Evolutionary conservation across 768 basidiomycete genomes (phyloP).

Genomic region (Gymnopilus dilepis): DNA sequence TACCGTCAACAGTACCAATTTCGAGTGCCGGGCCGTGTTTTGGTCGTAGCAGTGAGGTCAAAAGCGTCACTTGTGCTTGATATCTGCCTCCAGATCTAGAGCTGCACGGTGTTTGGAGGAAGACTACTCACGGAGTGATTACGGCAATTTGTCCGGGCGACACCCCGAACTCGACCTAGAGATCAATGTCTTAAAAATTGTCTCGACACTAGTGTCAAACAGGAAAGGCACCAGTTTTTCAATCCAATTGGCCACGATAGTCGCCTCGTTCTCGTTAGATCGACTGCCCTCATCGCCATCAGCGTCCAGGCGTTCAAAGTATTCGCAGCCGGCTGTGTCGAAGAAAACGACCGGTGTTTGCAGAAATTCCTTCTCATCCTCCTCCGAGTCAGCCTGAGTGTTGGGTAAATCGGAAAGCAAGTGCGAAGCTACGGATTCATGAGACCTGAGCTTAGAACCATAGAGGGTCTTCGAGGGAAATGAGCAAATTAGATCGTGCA

Average conservation of each 20-base stretch:
- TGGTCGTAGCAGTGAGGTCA: constrained; percentile 78
- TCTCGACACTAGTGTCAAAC: not conserved
- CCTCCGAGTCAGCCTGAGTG: constrained; percentile 55
- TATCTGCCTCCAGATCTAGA: constrained; percentile 55
- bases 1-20: constrained; percentile 94
- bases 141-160: constrained; percentile 79
- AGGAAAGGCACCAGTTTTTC: constrained; percentile 63
- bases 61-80: constrained; percentile 90
- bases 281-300: constrained; percentile 89
- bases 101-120: not conserved
- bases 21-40: constrained; percentile 74
- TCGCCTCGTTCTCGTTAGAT: constrained; percentile 94
- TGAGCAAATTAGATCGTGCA: constrained; percentile 84
- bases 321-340: constrained; percentile 94
- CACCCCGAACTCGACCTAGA: constrained; percentile 65
- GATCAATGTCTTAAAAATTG: not conserved
- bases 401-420: constrained; percentile 75
- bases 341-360: constrained; percentile 87
- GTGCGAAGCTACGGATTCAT: constrained; percentile 72
- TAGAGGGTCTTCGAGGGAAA: constrained; percentile 91
- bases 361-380: constrained; percentile 74
- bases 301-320: constrained; percentile 82
- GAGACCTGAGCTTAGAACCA: constrained; percentile 67
- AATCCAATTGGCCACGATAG: constrained; percentile 83
- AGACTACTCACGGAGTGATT: constrained; percentile 72